phyloP scores from a whole-genome alignment of 1,284 basidiomycete genomes.

The Marasmius fiardii region DNA sequence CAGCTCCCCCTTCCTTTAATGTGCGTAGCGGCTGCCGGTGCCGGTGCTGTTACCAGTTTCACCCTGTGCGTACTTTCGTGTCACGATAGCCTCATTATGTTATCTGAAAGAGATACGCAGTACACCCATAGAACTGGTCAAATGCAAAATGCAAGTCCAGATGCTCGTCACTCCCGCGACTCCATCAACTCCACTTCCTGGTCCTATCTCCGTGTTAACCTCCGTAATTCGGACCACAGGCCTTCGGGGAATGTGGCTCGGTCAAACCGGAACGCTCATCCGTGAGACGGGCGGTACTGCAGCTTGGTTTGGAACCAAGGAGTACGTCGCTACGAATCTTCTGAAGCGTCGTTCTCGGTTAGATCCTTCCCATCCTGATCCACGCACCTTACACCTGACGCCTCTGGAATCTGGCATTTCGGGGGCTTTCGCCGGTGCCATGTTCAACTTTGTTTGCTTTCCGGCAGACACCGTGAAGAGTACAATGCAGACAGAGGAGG shows the following conservation, averaged over 20 bases:
- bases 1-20: conserved; percentile 65
- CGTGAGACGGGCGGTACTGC: conserved; percentile 91
- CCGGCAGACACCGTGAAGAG: conserved; percentile 96
- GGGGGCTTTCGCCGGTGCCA: conserved; percentile 85
- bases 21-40: conserved; percentile 79
- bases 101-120: conserved; percentile 33
- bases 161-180: conserved; percentile 53
- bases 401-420: conserved; percentile 83
- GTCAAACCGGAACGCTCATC: conserved; percentile 92
- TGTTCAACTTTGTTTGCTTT: conserved; percentile 85
- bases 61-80: conserved; percentile 58
- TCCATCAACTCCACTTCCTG: conserved; percentile 16
- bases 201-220: conserved; percentile 16
- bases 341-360: conserved; percentile 38
- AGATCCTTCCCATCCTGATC: conserved; percentile 19
- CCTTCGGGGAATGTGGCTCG: conserved; percentile 88
- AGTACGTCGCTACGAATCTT: conserved; percentile 65
- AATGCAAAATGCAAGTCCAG: conserved; percentile 99
- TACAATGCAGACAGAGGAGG: conserved; percentile 92
- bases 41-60: conserved; percentile 84
- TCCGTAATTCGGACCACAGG: conserved; percentile 52
- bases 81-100: not conserved
- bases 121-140: conserved; percentile 94
- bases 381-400: conserved; percentile 40
- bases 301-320: conserved; percentile 93